A percentile compares a stretch with the other conserved stretches of the same genome.
Conservation (phyloP, 805 yeast species). For the Naumovozyma baii region DNA sequence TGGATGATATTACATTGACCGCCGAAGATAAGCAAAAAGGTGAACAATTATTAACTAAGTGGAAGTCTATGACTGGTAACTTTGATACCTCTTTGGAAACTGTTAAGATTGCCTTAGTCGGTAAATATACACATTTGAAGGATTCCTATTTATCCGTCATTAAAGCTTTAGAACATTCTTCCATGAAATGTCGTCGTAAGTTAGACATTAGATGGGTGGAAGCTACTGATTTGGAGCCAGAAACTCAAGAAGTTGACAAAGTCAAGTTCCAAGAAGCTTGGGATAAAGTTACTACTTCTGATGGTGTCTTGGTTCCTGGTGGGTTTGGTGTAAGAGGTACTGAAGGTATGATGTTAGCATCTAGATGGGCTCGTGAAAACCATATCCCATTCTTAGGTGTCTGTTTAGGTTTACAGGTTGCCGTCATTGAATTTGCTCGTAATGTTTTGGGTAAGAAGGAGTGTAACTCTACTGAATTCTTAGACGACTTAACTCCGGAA, state of each 20-base stretch:
- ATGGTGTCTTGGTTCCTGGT: slow-evolving; percentile 96
- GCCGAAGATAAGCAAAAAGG: slow-evolving; percentile 55
- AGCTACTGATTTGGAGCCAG: slow-evolving; percentile 78
- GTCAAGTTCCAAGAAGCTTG: slow-evolving; percentile 87
- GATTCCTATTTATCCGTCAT: slow-evolving; percentile 93
- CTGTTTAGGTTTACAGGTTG: slow-evolving; percentile 94
- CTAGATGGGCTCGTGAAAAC: slow-evolving; percentile 96
- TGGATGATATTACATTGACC: slow-evolving; percentile 40
- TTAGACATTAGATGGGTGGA: slow-evolving; percentile 94
- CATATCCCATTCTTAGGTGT: slow-evolving; percentile 91
- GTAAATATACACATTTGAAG: slow-evolving; percentile 91
- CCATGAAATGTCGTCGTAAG: slow-evolving; percentile 79
- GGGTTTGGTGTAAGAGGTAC: slow-evolving; percentile 97
- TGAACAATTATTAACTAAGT: slow-evolving; percentile 53
- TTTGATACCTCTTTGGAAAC: slow-evolving; percentile 78
- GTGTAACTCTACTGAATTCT: slow-evolving; percentile 79
- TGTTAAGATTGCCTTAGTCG: slow-evolving; percentile 92
- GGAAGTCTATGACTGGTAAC: slow-evolving; percentile 71
- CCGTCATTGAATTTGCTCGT: slow-evolving; percentile 88
- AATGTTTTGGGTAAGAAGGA: slow-evolving; percentile 57
- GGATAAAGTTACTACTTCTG: slow-evolving; percentile 87
- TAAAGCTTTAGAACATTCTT: slow-evolving; percentile 89
- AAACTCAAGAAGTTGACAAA: slow-evolving; percentile 51
- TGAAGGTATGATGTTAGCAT: slow-evolving; percentile 96
- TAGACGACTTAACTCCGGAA: slow-evolving; percentile 48